Base-by-base conservation (phyloP, 441 rosid genomes). In the Adansonia grandidieri region DNA sequence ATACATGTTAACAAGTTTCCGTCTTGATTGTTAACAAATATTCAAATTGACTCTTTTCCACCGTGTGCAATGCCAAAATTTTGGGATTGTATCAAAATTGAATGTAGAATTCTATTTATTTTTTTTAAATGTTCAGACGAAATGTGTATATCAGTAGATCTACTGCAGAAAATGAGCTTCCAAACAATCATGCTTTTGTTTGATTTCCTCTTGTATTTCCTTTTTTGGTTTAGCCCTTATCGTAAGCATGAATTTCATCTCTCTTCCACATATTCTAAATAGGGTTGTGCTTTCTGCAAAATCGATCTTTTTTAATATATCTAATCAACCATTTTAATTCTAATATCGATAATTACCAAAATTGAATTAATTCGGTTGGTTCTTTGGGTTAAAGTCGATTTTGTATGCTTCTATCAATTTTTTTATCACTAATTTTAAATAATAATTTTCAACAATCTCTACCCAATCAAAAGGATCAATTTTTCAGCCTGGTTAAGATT, bases 41-140 rank as follows among this genome's bases (percentile, higher is more conserved):
- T 73, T 58, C 5, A 47, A 37, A 42, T 28, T 51, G 69, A 68
- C 57, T 32, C 53, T 73, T 67, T 15, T 45, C 50, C 40, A 7
- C 71, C 1, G 67, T 64, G 28, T 81, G 85, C 73, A 66, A 58
- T 77, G 58, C 48, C 28, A 15, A 47, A 75, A 11, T 61, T 58
- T 73, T 77, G 50, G 56, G 71, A 45, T 37, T 47, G 13, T 47
- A 48, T 22, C 17, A 44, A 44, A 65, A 5, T 66, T 73, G 22
- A 58, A 63, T 73, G 44, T 51, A 15, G n/a, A 75, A 47, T 78
- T 20, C 32, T 45, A 45, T 60, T 10, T 66, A 5, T 61, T 61
- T 61, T 8, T 10, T 10, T 61, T 24, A 22, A 7, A 15, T 64
- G 53, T 78, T 69, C 15, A 57, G 77, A 28, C 73, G 19, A 73